Percentiles rank a stretch among this genome's conserved stretches.
Evolutionary conservation across 2,329 filamentous ascomycete species (phyloP).

Genomic region (Penicillium capsulatum): DNA sequence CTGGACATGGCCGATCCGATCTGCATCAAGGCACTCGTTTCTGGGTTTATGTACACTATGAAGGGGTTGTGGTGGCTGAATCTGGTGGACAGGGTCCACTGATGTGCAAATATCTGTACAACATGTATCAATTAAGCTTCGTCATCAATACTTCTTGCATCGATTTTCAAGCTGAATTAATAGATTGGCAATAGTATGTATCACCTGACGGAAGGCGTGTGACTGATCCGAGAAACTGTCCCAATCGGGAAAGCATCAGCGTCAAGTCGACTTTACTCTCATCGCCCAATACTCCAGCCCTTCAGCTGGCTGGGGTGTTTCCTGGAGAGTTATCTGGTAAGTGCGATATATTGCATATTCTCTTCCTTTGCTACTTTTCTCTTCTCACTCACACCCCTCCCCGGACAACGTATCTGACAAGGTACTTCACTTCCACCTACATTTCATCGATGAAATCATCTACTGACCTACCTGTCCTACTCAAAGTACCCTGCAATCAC

Average conservation of each 20-base stretch:
- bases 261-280: neutral
- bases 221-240: neutral
- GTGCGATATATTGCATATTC: too few species aligned
- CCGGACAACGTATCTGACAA: neutral
- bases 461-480: neutral
- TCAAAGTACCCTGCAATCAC: too few species aligned
- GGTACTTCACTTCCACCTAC: neutral
- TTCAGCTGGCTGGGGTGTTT: too few species aligned
- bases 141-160: neutral
- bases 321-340: too few species aligned
- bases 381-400: neutral
- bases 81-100: neutral
- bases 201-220: conserved; percentile 6
- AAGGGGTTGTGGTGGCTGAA: neutral
- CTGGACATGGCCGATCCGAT: conserved; percentile 2
- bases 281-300: neutral
- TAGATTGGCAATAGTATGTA: neutral
- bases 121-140: conserved; percentile 5
- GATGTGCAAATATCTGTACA: conserved; percentile 5
- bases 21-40: conserved; percentile 12
- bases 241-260: conserved; percentile 3
- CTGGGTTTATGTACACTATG: conserved; percentile 15
- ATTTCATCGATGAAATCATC: too few species aligned
- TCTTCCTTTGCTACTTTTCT: too few species aligned
- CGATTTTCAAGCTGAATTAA: neutral